Conservation (phyloP, 495 filamentous ascomycete species). For the Aspergillus bertholletiae region DNA sequence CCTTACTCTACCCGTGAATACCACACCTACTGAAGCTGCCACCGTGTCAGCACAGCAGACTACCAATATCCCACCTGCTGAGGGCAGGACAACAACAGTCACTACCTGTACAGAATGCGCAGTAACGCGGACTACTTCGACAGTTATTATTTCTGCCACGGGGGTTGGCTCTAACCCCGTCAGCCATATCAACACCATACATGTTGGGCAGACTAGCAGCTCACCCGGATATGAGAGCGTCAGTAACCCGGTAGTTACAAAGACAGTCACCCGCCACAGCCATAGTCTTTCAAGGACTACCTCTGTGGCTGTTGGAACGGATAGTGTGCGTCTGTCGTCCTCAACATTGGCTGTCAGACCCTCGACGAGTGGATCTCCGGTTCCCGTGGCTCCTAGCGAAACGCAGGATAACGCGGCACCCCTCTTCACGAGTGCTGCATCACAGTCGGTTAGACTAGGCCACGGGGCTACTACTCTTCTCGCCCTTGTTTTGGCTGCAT, state of each 20-base stretch:
- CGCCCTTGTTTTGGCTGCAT: slow-evolving; percentile 5
- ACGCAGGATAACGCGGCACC: slow-evolving; percentile 21
- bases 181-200: neutral
- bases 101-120: slow-evolving; percentile 40
- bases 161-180: neutral
- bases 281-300: slow-evolving; percentile 1
- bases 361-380: slow-evolving; percentile 11
- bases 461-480: slow-evolving; percentile 6
- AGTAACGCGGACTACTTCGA: slow-evolving; percentile 30
- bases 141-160: slow-evolving; percentile 29
- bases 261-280: slow-evolving; percentile 1
- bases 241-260: neutral
- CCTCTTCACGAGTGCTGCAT: slow-evolving; percentile 24
- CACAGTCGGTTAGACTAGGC: slow-evolving; percentile 5
- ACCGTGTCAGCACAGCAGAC: slow-evolving; percentile 1
- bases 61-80: slow-evolving; percentile 16
- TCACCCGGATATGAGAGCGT: neutral
- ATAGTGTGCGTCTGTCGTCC: slow-evolving; percentile 10
- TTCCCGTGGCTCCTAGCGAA: slow-evolving; percentile 13
- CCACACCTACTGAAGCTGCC: slow-evolving; percentile 6
- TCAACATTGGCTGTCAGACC: slow-evolving; percentile 20
- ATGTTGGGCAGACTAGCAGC: neutral
- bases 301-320: neutral
- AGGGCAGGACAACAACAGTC: slow-evolving; percentile 38
- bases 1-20: slow-evolving; percentile 33